These are phyloP conservation scores for Aspergillus conjunctus DNA, from an alignment of 495 filamentous ascomycete genomes.

Conservation along the genomic window DNA sequence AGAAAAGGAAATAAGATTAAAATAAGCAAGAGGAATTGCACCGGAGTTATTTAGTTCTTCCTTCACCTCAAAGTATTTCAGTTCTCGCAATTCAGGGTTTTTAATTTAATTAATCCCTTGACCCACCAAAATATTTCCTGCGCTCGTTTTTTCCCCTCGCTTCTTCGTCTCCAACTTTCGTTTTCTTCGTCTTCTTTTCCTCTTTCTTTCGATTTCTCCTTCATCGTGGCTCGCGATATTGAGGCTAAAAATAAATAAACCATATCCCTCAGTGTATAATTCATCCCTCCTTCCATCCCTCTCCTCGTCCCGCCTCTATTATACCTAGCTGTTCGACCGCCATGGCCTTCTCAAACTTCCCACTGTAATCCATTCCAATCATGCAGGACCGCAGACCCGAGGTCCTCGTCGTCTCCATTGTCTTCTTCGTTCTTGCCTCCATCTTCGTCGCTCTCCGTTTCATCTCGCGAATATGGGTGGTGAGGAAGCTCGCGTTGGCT, in stretches of 20 bases:
- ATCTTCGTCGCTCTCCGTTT: conserved; percentile 74
- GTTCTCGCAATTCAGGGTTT: not conserved
- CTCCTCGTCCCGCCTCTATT: not conserved
- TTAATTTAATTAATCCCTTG: conserved; percentile 1
- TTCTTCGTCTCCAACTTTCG: not conserved
- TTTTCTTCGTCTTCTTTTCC: conserved; percentile 6
- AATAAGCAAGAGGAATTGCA: not conserved
- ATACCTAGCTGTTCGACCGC: not conserved
- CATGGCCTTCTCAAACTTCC: conserved; percentile 20
- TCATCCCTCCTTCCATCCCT: conserved; percentile 3
- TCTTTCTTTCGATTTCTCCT: conserved; percentile 1
- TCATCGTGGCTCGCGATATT: not conserved
- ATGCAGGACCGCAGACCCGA: conserved; percentile 62
- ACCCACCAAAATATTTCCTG: conserved; percentile 4
- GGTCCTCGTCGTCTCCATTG: conserved; percentile 74
- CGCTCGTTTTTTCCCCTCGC: conserved; percentile 14
- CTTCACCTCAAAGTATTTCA: not conserved
- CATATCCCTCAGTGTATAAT: not conserved
- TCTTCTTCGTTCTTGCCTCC: conserved; percentile 65
- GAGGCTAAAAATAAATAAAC: not conserved
- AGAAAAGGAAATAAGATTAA: no score
- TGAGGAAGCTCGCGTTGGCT: conserved; percentile 67
- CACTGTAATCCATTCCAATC: conserved; percentile 16
- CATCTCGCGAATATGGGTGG: conserved; percentile 70
- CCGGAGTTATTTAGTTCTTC: not conserved